Base-by-base conservation (phyloP, 1,284 basidiomycete species). In the Cutaneotrichosporon cyanovorans region DNA sequence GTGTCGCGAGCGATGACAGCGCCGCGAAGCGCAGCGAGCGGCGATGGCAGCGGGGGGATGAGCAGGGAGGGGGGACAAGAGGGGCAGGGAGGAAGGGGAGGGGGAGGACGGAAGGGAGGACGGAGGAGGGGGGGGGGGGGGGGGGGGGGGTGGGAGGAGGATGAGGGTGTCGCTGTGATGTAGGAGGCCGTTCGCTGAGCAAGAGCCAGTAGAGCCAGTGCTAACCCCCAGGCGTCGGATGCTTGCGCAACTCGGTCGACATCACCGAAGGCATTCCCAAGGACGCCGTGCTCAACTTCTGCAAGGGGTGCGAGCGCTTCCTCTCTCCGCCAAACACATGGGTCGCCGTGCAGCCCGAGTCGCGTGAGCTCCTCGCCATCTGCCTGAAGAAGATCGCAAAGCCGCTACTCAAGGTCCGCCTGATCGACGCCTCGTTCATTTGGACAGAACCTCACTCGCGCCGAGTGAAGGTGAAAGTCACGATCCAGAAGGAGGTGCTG, bases 401-500 rank as follows among this genome's bases (percentile, higher is more conserved):
- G 20, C 70, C 70, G 18, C 77, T 98, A 28, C 85, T 82, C 63
- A 93, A 91, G 76, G 91, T 98, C 43, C 85, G 93, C 28, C 74
- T 98, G 36, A 95, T 95, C 31, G 93, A 98, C 57, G 93, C 93
- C 0, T 87, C 90, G 56, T 98, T 98, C 69, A 90, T 98, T 65
- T 98, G 95, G 93, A 98, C 93, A 9, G 95, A 98, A 67, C 93
- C 93, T 2, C 93, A 98, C 74, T 91, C 87, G 42, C 93, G 93
- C 69, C 80, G 95, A 42, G 71, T 98, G 53, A 81, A 89, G 43
- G 83, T 98, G 54, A 95, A 95, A 54, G 75, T 98, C 61, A 97
- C 93, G 0, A 92, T 98, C 45, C 95, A 98, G 74, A 97, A 98
- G 75, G 95, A 98, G 78, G 90, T 95, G 37, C 80, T 98, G 57